These are phyloP conservation scores for Barnettozyma sucrosica DNA, from an alignment of 805 yeast genomes.

Conservation along the genomic window DNA sequence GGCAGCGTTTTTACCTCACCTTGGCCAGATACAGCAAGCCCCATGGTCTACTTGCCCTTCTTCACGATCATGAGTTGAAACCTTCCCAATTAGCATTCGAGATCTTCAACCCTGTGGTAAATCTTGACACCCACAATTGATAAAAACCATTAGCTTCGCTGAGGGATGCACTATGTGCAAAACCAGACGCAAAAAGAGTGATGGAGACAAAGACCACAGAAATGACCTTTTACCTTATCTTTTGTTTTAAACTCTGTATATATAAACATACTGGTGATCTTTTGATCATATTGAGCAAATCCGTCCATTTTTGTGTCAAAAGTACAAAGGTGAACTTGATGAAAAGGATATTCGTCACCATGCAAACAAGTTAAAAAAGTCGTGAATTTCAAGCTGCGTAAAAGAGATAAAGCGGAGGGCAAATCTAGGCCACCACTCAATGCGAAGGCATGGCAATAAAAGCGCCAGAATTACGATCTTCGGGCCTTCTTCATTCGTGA, in stretches of 20 bases:
- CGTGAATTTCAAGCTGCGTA: neutral
- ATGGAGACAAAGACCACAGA: neutral
- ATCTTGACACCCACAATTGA: neutral
- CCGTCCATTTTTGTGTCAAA: neutral
- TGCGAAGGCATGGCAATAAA: no score
- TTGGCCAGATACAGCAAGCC: neutral
- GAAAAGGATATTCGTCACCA: neutral
- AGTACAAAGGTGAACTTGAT: neutral
- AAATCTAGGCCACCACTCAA: neutral
- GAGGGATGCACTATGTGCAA: no score
- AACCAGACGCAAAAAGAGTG: neutral
- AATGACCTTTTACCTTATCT: neutral
- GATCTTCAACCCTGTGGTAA: slow-evolving; percentile 3
- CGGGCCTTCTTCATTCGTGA: slow-evolving; percentile 29
- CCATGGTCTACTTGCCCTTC: neutral
- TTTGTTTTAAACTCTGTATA: neutral
- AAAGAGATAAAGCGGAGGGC: neutral
- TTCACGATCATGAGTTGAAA: slow-evolving; percentile 1
- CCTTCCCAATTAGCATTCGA: slow-evolving; percentile 2
- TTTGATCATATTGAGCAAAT: neutral
- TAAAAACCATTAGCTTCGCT: neutral
- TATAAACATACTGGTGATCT: neutral
- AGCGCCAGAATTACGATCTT: slow-evolving; percentile 26
- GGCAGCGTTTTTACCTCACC: neutral
- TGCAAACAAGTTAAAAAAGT: no score